Base-by-base conservation (phyloP, 2,329 filamentous ascomycete species). In the Penicillium janthinellum region DNA sequence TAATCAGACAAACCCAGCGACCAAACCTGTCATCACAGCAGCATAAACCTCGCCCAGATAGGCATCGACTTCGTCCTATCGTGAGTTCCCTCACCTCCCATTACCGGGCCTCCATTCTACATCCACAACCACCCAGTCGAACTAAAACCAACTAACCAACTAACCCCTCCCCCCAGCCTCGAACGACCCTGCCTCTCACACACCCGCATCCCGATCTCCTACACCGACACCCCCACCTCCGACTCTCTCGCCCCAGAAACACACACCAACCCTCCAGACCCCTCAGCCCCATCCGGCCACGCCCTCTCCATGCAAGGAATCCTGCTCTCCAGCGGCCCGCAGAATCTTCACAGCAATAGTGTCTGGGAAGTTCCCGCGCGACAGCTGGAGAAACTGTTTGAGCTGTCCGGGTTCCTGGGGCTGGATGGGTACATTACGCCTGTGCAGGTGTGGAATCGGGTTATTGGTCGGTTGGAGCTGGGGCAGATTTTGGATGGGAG, bases 361-460 rank as follows among this genome's bases (percentile, higher is more conserved):
- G 34, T 39, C 12, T 66, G 64, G 64, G 56, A 64, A 17, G 52
- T 59, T 5, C 57, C 64, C 0, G 50, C 57, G 1, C 53, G 52
- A 2, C 58, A 60, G 8, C 58, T 66, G 3, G 53, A 59, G n/a
- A 55, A 41, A 10, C 54, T 65, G 2, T 59, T 62, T n/a, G 55
- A 67, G 34, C 54, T 64, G 15, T 61, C 63, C 4, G 44, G 51
- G 1, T 55, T 8, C 17, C 58, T 65, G 14, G 54, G 54, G 3
- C 41, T 65, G 4, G 45, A 65, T 4, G 65, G 65, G 10, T 72
- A 76, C 37, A 54, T 77, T 2, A 78, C 75, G 1, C 75, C 75
- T 0, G 70, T 77, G 1, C 75, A 78, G 56, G 74, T 71, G 3
- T 76, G 74, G 75, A 67, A 73, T 45, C 59, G 68, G 22, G 67